Conservation (phyloP, 2,329 filamentous ascomycete genomes). For the Talaromyces amestolkiae region DNA sequence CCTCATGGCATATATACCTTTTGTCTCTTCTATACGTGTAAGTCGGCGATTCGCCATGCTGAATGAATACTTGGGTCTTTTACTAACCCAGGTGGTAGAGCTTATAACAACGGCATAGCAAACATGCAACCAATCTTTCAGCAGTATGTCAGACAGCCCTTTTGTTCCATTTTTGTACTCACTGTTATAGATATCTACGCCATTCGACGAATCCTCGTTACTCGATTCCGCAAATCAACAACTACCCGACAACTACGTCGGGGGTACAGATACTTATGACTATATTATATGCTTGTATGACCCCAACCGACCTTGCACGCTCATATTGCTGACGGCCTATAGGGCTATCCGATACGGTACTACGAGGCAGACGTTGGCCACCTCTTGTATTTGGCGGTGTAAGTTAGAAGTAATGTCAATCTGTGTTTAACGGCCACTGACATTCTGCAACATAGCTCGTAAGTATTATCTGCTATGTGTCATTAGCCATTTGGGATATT, state of each 20-base stretch:
- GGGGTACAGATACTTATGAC: conserved; percentile 60
- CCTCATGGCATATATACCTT: conserved; percentile 63
- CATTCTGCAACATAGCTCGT: conserved; percentile 26
- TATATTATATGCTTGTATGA: conserved; percentile 57
- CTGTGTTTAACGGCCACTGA: background rate
- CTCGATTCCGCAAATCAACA: conserved; percentile 48
- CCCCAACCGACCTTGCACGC: background rate
- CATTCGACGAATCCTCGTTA: conserved; percentile 45
- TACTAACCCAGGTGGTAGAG: conserved; percentile 25
- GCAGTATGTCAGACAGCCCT: conserved; percentile 32
- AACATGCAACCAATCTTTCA: conserved; percentile 56
- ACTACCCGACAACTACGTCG: conserved; percentile 59
- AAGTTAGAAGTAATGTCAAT: conserved; percentile 29
- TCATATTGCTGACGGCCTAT: conserved; percentile 5
- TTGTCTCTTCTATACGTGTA: conserved; percentile 58
- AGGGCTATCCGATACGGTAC: conserved; percentile 61
- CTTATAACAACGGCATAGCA: conserved; percentile 61
- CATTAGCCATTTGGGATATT: conserved; percentile 51
- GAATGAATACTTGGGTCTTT: background rate
- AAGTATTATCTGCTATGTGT: conserved; percentile 47
- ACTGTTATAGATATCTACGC: conserved; percentile 19
- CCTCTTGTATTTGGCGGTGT: conserved; percentile 58
- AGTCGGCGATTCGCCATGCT: conserved; percentile 15
- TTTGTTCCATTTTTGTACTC: background rate
- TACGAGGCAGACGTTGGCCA: conserved; percentile 62